Base-by-base conservation (phyloP, 179 eudicot genomes). In the Amaranthus tricolor region DNA sequence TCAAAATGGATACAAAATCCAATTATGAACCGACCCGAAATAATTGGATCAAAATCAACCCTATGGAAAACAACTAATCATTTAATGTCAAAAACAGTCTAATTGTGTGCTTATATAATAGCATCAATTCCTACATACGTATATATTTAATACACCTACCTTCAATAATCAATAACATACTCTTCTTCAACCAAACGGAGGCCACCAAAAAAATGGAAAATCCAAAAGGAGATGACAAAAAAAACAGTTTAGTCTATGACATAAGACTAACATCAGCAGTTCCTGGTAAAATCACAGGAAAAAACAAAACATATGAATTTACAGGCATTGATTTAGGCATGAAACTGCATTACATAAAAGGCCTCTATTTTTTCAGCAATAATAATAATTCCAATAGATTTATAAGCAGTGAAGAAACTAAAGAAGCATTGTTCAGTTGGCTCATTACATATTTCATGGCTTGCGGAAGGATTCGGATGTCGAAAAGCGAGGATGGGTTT, bases 331-430 rank as follows among this genome's bases (percentile, higher is more conserved):
- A 91, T 79, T 57, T 91, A 56, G 93, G 89, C 77, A 77, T 90
- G 92, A 94, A 87, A 77, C 76, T 94, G 9, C 98, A 94, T 58
- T 90, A 94, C 79, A 17, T 94, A 0, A 82, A 80, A 49, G 87
- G 71, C 3, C 78, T 91, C 6, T 90, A 94, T 77, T 89, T 86
- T 78, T 94, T 91, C 80, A 52, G 13, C 6, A 79, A 74, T 31
- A 58, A 2, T 60, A 63, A 57, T 6, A 76, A 74, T 11, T 81
- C 82, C 1, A 84, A 56, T 15, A 68, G 40, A 62, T 89, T 85
- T 4, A 0, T 87, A 8, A 63, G 70, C 24, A 69, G 86, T 20
- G n/a, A 1, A 21, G 79, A 85, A 10, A 31, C 7, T 88, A 5
- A 93, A 89, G 81, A 56, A 66, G 21, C 77, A 82, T 6, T 85